Conservation (phyloP, 2,329 filamentous ascomycete genomes). For the Xylaria sp. region DNA sequence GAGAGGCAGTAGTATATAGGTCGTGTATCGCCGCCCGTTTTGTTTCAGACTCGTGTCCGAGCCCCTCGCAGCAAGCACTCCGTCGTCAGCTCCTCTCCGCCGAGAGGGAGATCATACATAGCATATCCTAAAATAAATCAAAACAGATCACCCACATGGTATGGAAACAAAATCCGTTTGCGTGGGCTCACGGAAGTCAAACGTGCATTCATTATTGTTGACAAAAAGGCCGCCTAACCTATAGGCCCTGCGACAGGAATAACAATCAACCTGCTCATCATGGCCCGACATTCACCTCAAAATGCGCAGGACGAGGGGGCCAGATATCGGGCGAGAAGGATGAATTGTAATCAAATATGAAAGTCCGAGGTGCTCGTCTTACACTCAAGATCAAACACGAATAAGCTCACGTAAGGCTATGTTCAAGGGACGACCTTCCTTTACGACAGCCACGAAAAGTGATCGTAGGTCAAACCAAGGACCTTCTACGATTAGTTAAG, state of each 20-base stretch:
- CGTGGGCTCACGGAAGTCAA: background rate
- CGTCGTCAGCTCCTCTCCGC: slow-evolving; percentile 4
- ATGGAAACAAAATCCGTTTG: background rate
- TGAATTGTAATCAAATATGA: background rate
- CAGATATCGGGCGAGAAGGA: background rate
- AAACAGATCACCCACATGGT: background rate
- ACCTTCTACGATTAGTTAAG: slow-evolving; percentile 26
- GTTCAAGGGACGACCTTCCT: background rate
- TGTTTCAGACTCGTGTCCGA: slow-evolving; percentile 20
- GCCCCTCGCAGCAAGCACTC: slow-evolving; percentile 4
- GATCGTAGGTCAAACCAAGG: background rate
- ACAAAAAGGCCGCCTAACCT: background rate
- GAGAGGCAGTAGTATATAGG: too few species aligned
- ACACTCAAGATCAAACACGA: background rate
- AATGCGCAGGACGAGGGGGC: background rate
- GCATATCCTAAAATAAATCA: slow-evolving; percentile 12
- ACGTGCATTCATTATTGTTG: background rate
- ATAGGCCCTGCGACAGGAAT: background rate
- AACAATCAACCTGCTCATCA: background rate
- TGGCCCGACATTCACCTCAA: too few species aligned
- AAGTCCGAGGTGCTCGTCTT: background rate
- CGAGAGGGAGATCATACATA: slow-evolving; percentile 3
- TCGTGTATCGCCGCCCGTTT: background rate
- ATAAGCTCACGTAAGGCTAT: slow-evolving; percentile 9
- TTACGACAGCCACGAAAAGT: background rate